Conservation (phyloP, 257 asterid genomes). For the Fraxinus anomala region DNA sequence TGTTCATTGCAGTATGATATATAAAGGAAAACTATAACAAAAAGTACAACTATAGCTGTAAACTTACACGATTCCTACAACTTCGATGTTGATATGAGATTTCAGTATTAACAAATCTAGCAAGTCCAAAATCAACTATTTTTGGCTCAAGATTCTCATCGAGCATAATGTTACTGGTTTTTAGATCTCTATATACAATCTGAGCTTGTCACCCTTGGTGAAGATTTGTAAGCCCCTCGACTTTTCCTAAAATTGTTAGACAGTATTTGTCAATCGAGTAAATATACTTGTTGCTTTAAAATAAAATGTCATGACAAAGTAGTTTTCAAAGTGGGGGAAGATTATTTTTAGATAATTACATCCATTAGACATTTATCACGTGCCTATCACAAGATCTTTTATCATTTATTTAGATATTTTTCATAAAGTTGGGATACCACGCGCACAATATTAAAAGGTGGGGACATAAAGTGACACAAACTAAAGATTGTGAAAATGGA, state of each 20-base stretch:
- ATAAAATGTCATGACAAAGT: too few species aligned
- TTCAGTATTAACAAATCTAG: constrained; percentile 68
- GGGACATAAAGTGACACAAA: too few species aligned
- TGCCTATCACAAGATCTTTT: too few species aligned
- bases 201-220: constrained; percentile 61
- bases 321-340: too few species aligned
- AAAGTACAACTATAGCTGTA: neutral
- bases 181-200: constrained; percentile 81
- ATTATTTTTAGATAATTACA: too few species aligned
- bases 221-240: constrained; percentile 72
- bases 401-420: too few species aligned
- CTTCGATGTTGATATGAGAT: constrained; percentile 80
- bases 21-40: neutral
- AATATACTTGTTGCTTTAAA: too few species aligned
- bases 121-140: constrained; percentile 92
- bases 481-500: too few species aligned
- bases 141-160: constrained; percentile 24
- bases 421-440: too few species aligned
- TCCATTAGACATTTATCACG: too few species aligned
- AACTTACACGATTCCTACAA: constrained; percentile 86
- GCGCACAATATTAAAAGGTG: too few species aligned
- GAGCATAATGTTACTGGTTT: constrained; percentile 59
- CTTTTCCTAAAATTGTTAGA: constrained; percentile 55
- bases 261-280: too few species aligned
- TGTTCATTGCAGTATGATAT: neutral